Evolutionary conservation across 2,329 filamentous ascomycete species (phyloP).

Genomic region (Penicillium sp.): DNA sequence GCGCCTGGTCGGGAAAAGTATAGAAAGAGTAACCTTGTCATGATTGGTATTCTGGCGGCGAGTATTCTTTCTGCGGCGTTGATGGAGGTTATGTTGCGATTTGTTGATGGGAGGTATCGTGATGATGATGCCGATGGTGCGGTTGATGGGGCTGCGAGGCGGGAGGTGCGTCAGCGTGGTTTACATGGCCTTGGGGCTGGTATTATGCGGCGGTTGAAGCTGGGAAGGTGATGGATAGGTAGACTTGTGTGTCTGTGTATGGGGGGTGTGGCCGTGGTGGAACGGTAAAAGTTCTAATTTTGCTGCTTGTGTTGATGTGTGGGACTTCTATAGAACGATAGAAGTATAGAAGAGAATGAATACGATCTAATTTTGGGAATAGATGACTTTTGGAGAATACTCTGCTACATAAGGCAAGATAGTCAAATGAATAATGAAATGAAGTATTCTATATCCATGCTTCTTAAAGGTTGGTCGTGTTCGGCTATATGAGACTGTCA

Average conservation of each 20-base stretch:
- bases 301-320: background rate
- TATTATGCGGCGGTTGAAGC: conserved; percentile 14
- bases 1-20: conserved; percentile 66
- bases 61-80: conserved; percentile 68
- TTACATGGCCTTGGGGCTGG: conserved; percentile 35
- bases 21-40: conserved; percentile 79
- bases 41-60: conserved; percentile 78
- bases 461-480: background rate
- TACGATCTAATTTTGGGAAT: background rate
- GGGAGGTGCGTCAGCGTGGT: conserved; percentile 39
- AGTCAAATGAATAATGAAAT: background rate
- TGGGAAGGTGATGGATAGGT: conserved; percentile 2
- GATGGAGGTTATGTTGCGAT: conserved; percentile 65
- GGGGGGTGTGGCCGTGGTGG: background rate
- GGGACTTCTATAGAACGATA: background rate
- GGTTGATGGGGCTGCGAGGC: conserved; percentile 37
- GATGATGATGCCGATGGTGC: conserved; percentile 15
- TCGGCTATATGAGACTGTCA: background rate
- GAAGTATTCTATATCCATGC: too few relatives aligned
- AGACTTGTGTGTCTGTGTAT: background rate
- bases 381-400: background rate
- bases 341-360: background rate
- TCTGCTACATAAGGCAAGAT: background rate
- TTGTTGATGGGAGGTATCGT: conserved; percentile 36
- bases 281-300: background rate